Percentiles rank a stretch among this genome's conserved stretches.
phyloP scores from a whole-genome alignment of 331 rosid species.

The Rhamnella rubrinervis region DNA sequence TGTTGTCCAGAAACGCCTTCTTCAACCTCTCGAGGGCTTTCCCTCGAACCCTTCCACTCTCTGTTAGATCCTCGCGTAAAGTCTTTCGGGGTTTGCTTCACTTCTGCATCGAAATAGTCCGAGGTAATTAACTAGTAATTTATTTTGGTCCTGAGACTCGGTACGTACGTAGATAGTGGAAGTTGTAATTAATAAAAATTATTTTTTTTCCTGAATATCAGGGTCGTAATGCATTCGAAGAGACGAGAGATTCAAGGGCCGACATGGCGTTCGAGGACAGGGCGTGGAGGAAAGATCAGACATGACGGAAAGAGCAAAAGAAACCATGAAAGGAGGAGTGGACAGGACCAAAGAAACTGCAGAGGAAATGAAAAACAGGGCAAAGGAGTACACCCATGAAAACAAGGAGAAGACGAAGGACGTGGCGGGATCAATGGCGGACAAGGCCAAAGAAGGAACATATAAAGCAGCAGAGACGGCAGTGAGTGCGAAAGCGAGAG shows the following conservation, averaged over 20 bases:
- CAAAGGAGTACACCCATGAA: neutral
- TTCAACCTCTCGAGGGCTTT: conserved; percentile 58
- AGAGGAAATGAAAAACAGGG: conserved; percentile 14
- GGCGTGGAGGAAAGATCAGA: conserved; percentile 12
- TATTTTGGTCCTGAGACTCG: neutral
- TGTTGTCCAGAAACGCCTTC: conserved; percentile 36
- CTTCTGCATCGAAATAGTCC: conserved; percentile 47
- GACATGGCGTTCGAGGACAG: conserved; percentile 20
- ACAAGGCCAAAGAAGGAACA: conserved; percentile 21
- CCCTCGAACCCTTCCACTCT: conserved; percentile 33
- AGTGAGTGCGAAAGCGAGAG: conserved; percentile 19
- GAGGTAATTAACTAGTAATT: conserved; percentile 25
- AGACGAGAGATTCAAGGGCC: conserved; percentile 25
- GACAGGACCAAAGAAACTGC: neutral
- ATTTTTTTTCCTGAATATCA: conserved; percentile 8
- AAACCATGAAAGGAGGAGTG: neutral
- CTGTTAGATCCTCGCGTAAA: conserved; percentile 33
- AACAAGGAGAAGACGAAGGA: conserved; percentile 23
- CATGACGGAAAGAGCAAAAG: conserved; percentile 5
- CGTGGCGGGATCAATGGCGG: conserved; percentile 26
- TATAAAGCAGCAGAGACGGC: conserved; percentile 16
- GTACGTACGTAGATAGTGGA: neutral
- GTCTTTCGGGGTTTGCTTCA: conserved; percentile 51
- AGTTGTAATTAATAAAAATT: neutral
- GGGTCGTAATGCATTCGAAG: conserved; percentile 41